These are phyloP conservation scores for Chrysoporthe deuterocubensis DNA, from an alignment of 2,329 filamentous ascomycete species.

Conservation along the genomic window DNA sequence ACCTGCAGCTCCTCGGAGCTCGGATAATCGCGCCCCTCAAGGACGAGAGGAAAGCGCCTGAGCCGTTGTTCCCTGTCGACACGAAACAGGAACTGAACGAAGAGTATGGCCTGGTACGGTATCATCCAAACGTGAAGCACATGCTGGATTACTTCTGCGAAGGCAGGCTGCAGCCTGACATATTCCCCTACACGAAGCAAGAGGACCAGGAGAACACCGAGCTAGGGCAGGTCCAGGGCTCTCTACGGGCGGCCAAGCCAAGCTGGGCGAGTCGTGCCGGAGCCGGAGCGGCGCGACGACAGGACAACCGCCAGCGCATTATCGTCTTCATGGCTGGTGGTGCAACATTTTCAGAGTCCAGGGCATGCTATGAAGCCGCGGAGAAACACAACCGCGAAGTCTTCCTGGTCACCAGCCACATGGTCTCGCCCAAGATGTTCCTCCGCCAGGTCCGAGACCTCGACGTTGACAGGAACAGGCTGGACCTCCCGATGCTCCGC, in stretches of 20 bases:
- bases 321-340: conserved; percentile 96
- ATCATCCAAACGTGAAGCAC: conserved; percentile 79
- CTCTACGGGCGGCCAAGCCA: conserved; percentile 87
- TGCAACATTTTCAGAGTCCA: conserved; percentile 88
- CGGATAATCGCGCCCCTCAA: conserved; percentile 72
- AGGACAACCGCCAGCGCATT: conserved; percentile 85
- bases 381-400: conserved; percentile 75
- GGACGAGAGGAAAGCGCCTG: conserved; percentile 68
- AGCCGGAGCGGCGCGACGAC: conserved; percentile 66
- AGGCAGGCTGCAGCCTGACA: conserved; percentile 66
- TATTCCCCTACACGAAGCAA: conserved; percentile 75
- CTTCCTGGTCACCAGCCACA: conserved; percentile 88
- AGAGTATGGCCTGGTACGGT: conserved; percentile 85
- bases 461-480: conserved; percentile 71
- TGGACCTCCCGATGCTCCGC: conserved; percentile 79
- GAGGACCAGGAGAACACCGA: conserved; percentile 63
- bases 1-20: conserved; percentile 81
- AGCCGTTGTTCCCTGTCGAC: conserved; percentile 75
- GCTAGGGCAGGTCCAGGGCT: conserved; percentile 65
- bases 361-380: conserved; percentile 86
- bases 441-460: conserved; percentile 82
- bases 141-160: conserved; percentile 76
- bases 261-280: conserved; percentile 76
- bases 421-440: conserved; percentile 85
- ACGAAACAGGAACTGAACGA: conserved; percentile 63